Conservation (phyloP, 169 alveolate species). For the Babesia ovis region DNA sequence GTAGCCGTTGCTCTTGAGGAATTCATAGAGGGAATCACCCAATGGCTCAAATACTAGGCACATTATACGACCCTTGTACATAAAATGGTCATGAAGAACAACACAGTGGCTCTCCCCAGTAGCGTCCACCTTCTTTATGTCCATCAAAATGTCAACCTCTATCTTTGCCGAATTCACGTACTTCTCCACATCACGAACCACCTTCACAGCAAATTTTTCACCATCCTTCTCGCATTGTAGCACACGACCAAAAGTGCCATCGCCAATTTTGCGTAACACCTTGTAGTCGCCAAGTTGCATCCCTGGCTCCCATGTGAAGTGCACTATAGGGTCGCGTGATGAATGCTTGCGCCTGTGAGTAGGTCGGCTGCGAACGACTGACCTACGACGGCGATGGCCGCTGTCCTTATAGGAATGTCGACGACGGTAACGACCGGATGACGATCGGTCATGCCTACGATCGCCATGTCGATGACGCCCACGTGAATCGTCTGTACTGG, state of each 20-base stretch:
- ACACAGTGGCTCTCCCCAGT: constrained; percentile 87
- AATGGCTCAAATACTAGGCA: constrained; percentile 94
- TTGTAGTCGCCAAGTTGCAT: constrained; percentile 79
- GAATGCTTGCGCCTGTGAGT: constrained; percentile 13
- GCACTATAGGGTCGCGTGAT: constrained; percentile 33
- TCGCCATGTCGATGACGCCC: background rate
- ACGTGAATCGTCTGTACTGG: background rate
- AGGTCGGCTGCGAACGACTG: constrained; percentile 2
- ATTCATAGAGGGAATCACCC: constrained; percentile 94
- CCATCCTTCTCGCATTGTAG: constrained; percentile 85
- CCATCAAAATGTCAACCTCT: constrained; percentile 91
- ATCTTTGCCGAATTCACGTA: constrained; percentile 95
- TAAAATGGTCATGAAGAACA: constrained; percentile 86
- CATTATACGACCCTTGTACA: constrained; percentile 84
- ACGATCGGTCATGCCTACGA: background rate
- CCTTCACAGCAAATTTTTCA: constrained; percentile 89
- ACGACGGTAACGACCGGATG: background rate
- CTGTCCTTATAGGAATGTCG: background rate
- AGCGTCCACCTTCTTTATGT: constrained; percentile 85
- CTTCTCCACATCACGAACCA: constrained; percentile 90
- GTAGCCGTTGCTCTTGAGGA: constrained; percentile 89
- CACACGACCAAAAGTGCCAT: constrained; percentile 99
- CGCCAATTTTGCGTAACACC: constrained; percentile 89
- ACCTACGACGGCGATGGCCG: constrained; percentile 26
- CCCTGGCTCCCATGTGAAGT: constrained; percentile 75